Conservation (phyloP, 1,284 basidiomycete genomes). For the Puccinia horiana region DNA sequence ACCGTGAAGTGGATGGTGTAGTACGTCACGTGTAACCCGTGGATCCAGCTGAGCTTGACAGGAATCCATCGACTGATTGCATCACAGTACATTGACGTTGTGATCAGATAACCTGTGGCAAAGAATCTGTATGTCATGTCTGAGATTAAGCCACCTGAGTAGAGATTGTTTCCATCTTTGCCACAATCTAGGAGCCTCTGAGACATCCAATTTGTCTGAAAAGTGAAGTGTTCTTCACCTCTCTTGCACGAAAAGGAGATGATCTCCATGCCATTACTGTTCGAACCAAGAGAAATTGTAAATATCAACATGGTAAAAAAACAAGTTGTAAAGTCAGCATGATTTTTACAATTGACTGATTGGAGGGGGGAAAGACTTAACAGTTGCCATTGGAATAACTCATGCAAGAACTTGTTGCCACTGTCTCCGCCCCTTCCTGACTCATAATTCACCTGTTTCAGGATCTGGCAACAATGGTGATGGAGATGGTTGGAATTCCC, state of each 20-base stretch:
- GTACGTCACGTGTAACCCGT: neutral
- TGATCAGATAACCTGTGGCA: neutral
- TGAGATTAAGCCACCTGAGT: neutral
- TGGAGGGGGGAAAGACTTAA: too few relatives aligned
- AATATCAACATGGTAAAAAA: too few relatives aligned
- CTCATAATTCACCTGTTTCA: too few relatives aligned
- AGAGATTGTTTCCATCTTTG: constrained; percentile 2
- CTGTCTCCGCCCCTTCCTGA: too few relatives aligned
- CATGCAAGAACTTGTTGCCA: too few relatives aligned
- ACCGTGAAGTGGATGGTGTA: neutral
- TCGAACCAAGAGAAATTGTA: neutral
- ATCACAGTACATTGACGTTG: constrained; percentile 21
- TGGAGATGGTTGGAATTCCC: too few relatives aligned
- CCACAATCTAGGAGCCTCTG: neutral
- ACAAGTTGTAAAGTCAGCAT: too few relatives aligned
- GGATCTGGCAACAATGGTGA: too few relatives aligned
- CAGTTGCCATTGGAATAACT: too few relatives aligned
- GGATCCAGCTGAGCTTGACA: constrained; percentile 8
- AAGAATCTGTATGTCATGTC: constrained; percentile 13
- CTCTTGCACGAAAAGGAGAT: neutral
- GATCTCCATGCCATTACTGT: neutral
- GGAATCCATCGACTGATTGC: constrained; percentile 5
- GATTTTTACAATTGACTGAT: too few relatives aligned
- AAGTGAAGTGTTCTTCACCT: neutral
- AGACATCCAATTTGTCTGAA: neutral